Evolutionary conservation across 345 rosid species (phyloP), one percentile per base, ranked within the genome.

Genomic region (Aurinia saxatilis): DNA sequence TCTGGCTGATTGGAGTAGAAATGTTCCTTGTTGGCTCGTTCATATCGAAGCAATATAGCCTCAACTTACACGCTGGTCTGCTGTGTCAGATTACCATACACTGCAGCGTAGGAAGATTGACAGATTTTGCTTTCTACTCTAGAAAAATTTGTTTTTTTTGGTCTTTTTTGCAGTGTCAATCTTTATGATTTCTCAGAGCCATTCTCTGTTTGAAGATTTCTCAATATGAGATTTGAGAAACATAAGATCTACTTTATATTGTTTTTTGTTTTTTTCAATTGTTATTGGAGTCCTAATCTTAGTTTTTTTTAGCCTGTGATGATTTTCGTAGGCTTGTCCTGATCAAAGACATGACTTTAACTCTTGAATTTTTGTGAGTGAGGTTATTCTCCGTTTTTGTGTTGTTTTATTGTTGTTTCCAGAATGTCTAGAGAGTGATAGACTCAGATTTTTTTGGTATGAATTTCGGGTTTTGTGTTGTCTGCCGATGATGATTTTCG

Each of bases 251-350:
- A 1, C 25, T 21, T 21, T 21, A 21, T 21, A 21, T 21, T 21
- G 25, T 21, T 21, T 21, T 21, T 21, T 27, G 31, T 5, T 27
- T 27, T 27, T 27, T 4, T 27, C 31, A 27, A 5, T 27, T 6
- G 31, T 7, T 27, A 27, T 6, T 27, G 31, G 31, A 27, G 31
- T 27, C 31, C n/a, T n/a, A n/a, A n/a, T n/a, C n/a, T n/a, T n/a
- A n/a, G n/a, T n/a, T n/a, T n/a, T n/a, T n/a, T n/a, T n/a, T n/a
- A n/a, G 77, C 74, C 77, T 12, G n/a, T 70, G 78, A 76, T 73
- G 78, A 78, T 53, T 66, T 60, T 72, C 35, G 77, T 80, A 73
- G 79, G 77, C 83, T 77, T 77, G 77, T 77, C 62, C 69, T 68
- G 70, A 74, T 31, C 49, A 45, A 16, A 6, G 19, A 33, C 34